Evolutionary conservation across 83 land plant genomes (phyloP).

Genomic region (Isoetes engelmannii): DNA sequence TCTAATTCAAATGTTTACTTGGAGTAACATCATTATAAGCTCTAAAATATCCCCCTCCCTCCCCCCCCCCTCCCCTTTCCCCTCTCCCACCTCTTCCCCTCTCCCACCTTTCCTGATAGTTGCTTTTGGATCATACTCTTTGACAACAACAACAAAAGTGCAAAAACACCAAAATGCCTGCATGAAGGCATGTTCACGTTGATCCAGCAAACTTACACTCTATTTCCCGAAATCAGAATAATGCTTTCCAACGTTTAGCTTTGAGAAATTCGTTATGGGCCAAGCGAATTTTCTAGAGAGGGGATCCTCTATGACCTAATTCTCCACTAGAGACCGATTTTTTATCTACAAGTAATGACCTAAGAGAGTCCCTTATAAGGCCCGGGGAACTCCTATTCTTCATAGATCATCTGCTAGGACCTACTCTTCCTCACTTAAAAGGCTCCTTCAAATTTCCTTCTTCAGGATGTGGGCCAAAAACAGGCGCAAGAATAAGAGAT

Average conservation of each 20-base stretch:
- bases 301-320: constrained; percentile 83
- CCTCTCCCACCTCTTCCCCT: no score
- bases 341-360: no score
- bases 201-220: constrained; percentile 77
- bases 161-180: background rate
- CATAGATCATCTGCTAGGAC: no score
- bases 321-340: no score
- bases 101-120: constrained; percentile 72
- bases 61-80: no score
- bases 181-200: background rate
- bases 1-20: background rate
- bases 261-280: constrained; percentile 78
- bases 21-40: no score
- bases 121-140: constrained; percentile 63
- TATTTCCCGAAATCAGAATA: constrained; percentile 82
- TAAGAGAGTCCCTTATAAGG: no score
- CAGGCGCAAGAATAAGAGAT: no score
- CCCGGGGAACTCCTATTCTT: no score
- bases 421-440: no score
- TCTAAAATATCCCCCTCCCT: background rate
- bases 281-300: constrained; percentile 74
- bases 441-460: no score
- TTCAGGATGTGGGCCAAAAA: no score
- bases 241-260: constrained; percentile 67
- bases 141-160: constrained; percentile 51